Evolutionary conservation across 257 asterid species (phyloP), one percentile per base, ranked within the genome.

Genomic region (Cruciata laevipes): DNA sequence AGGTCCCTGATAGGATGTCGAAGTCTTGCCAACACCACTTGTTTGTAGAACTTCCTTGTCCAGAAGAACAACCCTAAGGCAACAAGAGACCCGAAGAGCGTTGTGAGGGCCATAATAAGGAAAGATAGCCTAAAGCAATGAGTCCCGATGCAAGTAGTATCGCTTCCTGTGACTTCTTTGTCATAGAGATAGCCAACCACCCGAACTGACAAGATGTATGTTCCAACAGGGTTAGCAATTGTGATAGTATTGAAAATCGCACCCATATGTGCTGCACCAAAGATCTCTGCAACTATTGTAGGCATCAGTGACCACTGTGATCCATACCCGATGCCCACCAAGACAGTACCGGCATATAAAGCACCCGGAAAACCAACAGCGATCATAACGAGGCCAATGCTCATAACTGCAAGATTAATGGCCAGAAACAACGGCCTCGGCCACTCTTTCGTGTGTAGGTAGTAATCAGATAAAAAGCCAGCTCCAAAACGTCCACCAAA

Each of bases 301-400:
- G 96, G 96, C 98, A 91, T 91, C 72, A 91, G 74, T 16, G 98
- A 89, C 98, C 98, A 91, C 63, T 91, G 98, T 5, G 98, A 82
- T 51, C 98, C 98, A 25, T 91, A 91, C 76, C 95, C 86, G 30
- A 87, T 73, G 1, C 98, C 98, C 23, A 91, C 90, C 77, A 91
- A 64, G 53, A 91, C 55, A 1, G 95, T 83, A 62, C 98, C 96
- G 5, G 71, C 77, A 52, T 85, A 89, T 32, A 91, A 75, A 62
- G 91, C 87, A 17, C 90, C 88, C 0, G 88, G 86, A 66, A 87
- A 77, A 66, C 90, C 95, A 3, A 70, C 78, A 44, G 89, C 96
- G 68, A 89, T 83, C 73, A 80, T 72, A 35, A 69, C 77, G 78
- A 82, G 86, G 69, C 98, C 98, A 7, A 84, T 71, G 74, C 80